Evolutionary conservation across 106 monocot genomes (phyloP), one percentile per base, ranked within the genome.

Genomic region (Dioscorea dumetorum): DNA sequence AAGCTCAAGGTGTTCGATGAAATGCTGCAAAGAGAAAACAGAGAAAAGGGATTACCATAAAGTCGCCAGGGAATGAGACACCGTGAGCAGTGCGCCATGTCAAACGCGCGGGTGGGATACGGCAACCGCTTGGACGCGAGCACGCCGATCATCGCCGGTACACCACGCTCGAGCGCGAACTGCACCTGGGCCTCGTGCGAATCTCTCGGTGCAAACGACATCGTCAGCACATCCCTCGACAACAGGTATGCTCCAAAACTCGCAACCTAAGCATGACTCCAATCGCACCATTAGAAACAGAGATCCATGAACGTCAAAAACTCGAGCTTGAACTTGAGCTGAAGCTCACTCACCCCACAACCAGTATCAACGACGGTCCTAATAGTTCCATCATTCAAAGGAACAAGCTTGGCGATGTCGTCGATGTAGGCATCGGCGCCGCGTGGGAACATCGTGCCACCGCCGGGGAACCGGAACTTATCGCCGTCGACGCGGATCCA

Each of bases 11-110:
- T 41, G 41, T 41, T 41, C 41, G 41, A 41, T 10, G 41, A 41
- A 41, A 41, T 41, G 41, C 41, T 6, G 9, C 6, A 41, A 6
- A 41, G 41, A 63, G 16, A 2, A 54, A 20, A 52, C 21, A n/a
- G 8, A 3, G 7, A 49, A 3, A 0, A 3, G 10, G 14, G 14
- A 53, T 20, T 72, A 85, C 85, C 87, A 50, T 85, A 78, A 51
- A 67, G 82, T 14, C 80, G 80, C 92, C 88, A 93, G n/a, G 88
- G 92, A 70, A 93, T 85, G 77, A 93, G 87, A 71, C 92, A 93
- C 15, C 88, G 83, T n/a, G 92, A 93, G 80, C 85, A 93, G 64
- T 93, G 88, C 5, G 92, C 92, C 85, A 93, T 80, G 78, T 93
- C 85, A 68, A 93, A 93, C 24, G 92, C 74, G 4, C 85, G 59